Evolutionary conservation across 768 basidiomycete species (phyloP).

Genomic region (Rhizopogon salebrosus): DNA sequence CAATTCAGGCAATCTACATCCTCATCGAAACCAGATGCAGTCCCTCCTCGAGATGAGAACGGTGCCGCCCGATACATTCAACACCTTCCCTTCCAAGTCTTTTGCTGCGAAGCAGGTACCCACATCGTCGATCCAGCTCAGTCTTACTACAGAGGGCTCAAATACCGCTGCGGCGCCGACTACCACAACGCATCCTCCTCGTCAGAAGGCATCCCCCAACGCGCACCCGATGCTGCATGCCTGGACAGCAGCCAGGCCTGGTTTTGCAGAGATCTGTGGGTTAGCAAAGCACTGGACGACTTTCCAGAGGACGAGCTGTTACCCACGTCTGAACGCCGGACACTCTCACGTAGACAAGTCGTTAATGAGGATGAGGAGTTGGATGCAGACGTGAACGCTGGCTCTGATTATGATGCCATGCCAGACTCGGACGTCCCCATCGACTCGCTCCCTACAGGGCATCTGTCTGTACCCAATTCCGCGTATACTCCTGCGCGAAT

Average conservation of each 20-base stretch:
- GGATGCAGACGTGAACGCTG: slow-evolving; percentile 77
- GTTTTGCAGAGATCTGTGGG: slow-evolving; percentile 98
- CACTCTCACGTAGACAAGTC: slow-evolving; percentile 28
- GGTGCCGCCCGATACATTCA: slow-evolving; percentile 82
- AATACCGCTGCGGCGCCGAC: slow-evolving; percentile 77
- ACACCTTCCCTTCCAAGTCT: slow-evolving; percentile 96
- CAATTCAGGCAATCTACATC: slow-evolving; percentile 97
- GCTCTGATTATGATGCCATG: slow-evolving; percentile 88
- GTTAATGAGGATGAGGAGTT: slow-evolving; percentile 15
- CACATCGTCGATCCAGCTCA: slow-evolving; percentile 95
- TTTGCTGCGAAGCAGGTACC: slow-evolving; percentile 97
- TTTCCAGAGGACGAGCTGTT: slow-evolving; percentile 47
- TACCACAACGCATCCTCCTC: slow-evolving; percentile 74
- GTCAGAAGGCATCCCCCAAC: slow-evolving; percentile 45
- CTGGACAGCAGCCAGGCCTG: slow-evolving; percentile 96
- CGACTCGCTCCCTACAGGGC: slow-evolving; percentile 23
- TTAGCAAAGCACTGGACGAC: slow-evolving; percentile 76
- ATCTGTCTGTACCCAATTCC: slow-evolving; percentile 76
- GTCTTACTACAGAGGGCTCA: slow-evolving; percentile 89
- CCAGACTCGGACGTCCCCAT: slow-evolving; percentile 46
- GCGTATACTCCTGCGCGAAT: slow-evolving; percentile 87
- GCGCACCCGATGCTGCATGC: slow-evolving; percentile 80
- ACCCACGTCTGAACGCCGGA: slow-evolving; percentile 16
- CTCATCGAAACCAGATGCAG: slow-evolving; percentile 82
- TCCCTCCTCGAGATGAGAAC: slow-evolving; percentile 83